Evolutionary conservation across 1,284 basidiomycete genomes (phyloP).

Genomic region (Coniferiporia sulphurascens): DNA sequence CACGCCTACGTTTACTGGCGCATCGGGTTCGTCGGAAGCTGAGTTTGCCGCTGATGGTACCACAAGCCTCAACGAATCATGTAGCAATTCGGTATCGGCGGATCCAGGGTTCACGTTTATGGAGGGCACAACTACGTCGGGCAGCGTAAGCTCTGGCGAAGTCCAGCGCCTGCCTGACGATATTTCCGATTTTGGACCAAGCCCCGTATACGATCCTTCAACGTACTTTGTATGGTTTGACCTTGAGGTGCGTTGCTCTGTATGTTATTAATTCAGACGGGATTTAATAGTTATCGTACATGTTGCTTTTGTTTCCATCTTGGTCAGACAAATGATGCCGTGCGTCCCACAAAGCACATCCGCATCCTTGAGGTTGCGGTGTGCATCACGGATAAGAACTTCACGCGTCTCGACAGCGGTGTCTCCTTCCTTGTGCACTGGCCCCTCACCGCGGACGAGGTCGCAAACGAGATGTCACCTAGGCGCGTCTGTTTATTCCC

Average conservation of each 20-base stretch:
- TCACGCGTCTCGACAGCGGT: slow-evolving; percentile 8
- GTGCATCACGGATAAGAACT: slow-evolving; percentile 16
- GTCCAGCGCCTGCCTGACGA: neutral
- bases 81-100: neutral
- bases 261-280: neutral
- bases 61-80: neutral
- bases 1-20: neutral
- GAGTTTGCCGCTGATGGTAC: neutral
- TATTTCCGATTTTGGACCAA: neutral
- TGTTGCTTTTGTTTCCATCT: neutral
- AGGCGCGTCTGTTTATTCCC: neutral
- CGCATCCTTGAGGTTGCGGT: slow-evolving; percentile 17
- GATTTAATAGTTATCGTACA: neutral
- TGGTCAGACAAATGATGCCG: slow-evolving; percentile 12
- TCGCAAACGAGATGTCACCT: slow-evolving; percentile 7
- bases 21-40: neutral
- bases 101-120: slow-evolving; percentile 1
- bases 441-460: slow-evolving; percentile 5
- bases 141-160: neutral
- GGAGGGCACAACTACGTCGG: slow-evolving; percentile 1
- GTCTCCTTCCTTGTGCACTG: slow-evolving; percentile 17
- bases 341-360: slow-evolving; percentile 1
- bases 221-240: slow-evolving; percentile 17
- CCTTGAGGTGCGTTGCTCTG: slow-evolving; percentile 10
- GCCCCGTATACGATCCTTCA: slow-evolving; percentile 4